Conservation (phyloP, 1,284 basidiomycete genomes). For the Leccinum fuscescens region DNA sequence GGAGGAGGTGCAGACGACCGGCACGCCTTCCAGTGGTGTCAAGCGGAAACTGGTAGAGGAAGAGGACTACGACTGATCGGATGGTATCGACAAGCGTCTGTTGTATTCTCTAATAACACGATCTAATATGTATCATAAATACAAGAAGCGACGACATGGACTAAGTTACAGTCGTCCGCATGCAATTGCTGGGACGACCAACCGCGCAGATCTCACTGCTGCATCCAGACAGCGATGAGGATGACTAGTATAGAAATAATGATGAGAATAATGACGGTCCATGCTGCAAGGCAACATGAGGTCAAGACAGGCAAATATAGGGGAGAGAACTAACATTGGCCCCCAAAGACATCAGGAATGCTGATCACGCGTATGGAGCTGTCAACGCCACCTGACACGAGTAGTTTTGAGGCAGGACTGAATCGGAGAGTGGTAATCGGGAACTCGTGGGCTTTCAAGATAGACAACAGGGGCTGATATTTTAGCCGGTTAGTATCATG, state of each 20-base stretch:
- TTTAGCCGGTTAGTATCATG: constrained; percentile 6
- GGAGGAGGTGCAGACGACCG: constrained; percentile 65
- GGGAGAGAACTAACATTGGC: constrained; percentile 48
- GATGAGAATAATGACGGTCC: constrained; percentile 39
- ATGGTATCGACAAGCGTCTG: constrained; percentile 9
- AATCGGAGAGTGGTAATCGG: constrained; percentile 89
- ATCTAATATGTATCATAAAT: constrained; percentile 33
- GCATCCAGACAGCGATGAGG: constrained; percentile 34
- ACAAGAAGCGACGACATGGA: constrained; percentile 10
- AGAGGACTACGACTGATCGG: constrained; percentile 72
- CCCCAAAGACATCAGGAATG: constrained; percentile 59
- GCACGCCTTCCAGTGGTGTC: constrained; percentile 54
- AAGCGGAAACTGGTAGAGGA: constrained; percentile 81
- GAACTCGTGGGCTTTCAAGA: constrained; percentile 93
- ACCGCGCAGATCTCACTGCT: constrained; percentile 10
- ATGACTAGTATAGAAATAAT: constrained; percentile 33
- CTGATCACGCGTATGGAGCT: constrained; percentile 82
- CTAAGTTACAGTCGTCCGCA: background rate
- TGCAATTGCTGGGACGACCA: background rate
- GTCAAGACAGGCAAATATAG: constrained; percentile 1
- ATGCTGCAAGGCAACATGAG: constrained; percentile 36
- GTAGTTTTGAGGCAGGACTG: constrained; percentile 76
- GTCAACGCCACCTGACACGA: constrained; percentile 93
- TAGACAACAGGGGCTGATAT: constrained; percentile 76
- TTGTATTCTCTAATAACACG: constrained; percentile 8